Evolutionary conservation across 2,329 filamentous ascomycete species (phyloP), one percentile per base, ranked within the genome.

Genomic region (Cucurbitaria berberidis): DNA sequence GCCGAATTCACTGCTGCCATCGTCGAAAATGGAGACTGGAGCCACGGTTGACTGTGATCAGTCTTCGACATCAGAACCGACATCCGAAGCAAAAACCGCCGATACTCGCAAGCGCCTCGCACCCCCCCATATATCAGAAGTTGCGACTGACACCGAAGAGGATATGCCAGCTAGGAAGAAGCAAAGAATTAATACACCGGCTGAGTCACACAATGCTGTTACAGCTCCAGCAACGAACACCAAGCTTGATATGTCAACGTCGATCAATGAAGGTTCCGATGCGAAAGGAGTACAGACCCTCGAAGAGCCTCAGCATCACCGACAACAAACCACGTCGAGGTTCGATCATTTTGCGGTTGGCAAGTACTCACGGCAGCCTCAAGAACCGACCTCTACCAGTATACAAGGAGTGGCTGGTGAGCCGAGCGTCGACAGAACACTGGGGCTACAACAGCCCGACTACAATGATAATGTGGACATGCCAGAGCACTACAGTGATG

Each of bases 131-230:
- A 15, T 29, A 34, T 4, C 34, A 49, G 15, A 30, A 21, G n/a
- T n/a, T 11, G 24, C 34, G 16, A 59, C 53, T 3, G 59, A 46
- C 9, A 51, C 50, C 0, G 58, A 61, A 3, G 32, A 40, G 13
- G 43, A 46, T 9, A 34, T 30, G n/a, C 45, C 45, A 5, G 5
- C 16, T 1, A 59, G 11, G 40, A 62, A 62, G 43, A 59, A 30
- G 35, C 43, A 34, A 1, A 61, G 38, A 41, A n/a, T n/a, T n/a
- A n/a, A n/a, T n/a, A n/a, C n/a, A 11, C 3, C 3, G 9, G 27
- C 11, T 30, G 11, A n/a, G n/a, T n/a, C 13, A 30, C 8, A 30
- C 27, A 11, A 13, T 9, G 11, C 9, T 10, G 27, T 30, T 30
- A 11, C 9, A 11, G 27, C 8, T 3, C 13, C 27, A 30, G 10